Evolutionary conservation across 495 filamentous ascomycete genomes (phyloP), one percentile per base, ranked within the genome.

Genomic region (Hypoxylon trugodes): DNA sequence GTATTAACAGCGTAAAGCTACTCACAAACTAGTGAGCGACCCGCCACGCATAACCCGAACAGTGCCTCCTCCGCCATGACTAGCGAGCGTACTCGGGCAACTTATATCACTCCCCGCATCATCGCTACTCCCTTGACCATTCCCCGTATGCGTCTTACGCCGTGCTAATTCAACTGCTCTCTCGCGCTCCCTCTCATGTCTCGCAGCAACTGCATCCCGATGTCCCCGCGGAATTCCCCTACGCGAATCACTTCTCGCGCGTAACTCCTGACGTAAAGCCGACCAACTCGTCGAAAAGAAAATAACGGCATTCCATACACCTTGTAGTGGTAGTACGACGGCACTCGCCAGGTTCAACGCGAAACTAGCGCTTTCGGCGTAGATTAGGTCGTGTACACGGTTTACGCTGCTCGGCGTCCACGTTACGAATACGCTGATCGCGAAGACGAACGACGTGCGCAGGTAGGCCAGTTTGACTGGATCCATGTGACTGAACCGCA

Each of bases 401-500:
- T 95, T 95, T 54, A 89, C 79, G 42, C 86, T 89, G 24, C 89
- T 89, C 0, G 92, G 92, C 0, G 91, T 88, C 92, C 92, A 96
- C 15, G 90, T 93, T 22, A 95, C 84, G 24, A 93, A 76, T 4
- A 95, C 79, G 1, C 90, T 88, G 48, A 90, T 78, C 37, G 92
- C 92, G 72, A 94, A 95, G 0, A 96, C 77, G 68, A 93, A 87
- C 0, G 90, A 91, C 13, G 87, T 91, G 46, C 90, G 91, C 18
- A 87, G 86, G 71, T 95, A 96, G 1, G 87, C 86, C 75, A 88
- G 87, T 38, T 89, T 87, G 33, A 86, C 82, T 40, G 81, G 85
- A 65, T 86, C 84, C 51, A 82, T 77, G 56, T 80, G 74, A 49
- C 48, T 62, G 38, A 81, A 71, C 42, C 76, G 78, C 40, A 21